Base-by-base conservation (phyloP, 2,329 filamentous ascomycete species). In the Cadophora sp. region DNA sequence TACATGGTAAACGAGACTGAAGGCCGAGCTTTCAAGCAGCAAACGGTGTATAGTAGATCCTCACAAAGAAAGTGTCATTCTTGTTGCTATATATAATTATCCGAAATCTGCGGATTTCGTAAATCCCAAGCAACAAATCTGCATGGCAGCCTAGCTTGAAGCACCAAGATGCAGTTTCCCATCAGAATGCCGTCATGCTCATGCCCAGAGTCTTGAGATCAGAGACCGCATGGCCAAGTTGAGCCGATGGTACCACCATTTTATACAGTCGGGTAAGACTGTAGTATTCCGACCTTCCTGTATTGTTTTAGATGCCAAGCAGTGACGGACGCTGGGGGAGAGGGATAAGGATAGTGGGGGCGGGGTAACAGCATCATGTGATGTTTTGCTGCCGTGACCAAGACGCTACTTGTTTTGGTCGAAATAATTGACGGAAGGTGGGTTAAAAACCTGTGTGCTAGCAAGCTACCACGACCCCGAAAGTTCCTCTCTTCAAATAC, bases 241-340 rank as follows among this genome's bases (percentile, higher is more conserved):
- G 27, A 53, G 50, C 50, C 30, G 24, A 36, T 20, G 4, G 51
- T 56, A 56, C 27, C 2, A 56, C 30, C 30, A 56, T 4, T 20
- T 6, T 30, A 13, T 56, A 14, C 14, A 4, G 14, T 16, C 51
- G 18, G 51, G 51, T 56, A 39, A 39, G 51, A 36, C 30, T 8
- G n/a, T 22, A 9, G 7, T 14, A 14, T 5, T 56, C 30, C 30
- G 51, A 56, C 51, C 51, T 56, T 56, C 51, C 51, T 20, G n/a
- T 36, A 36, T 56, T 56, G 30, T 56, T 39, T 22, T 56, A 56
- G 51, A 39, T 56, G 51, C 51, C 51, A 56, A 56, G 51, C 18
- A 6, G 30, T 4, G 6, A 39, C 18, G 27, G 14, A 55, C 4
- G n/a, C 18, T 27, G 18, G 18, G 30, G 20, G 8, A 4, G 33